Evolutionary conservation across 805 yeast genomes (phyloP).

Genomic region (Hanseniaspora meyeri): DNA sequence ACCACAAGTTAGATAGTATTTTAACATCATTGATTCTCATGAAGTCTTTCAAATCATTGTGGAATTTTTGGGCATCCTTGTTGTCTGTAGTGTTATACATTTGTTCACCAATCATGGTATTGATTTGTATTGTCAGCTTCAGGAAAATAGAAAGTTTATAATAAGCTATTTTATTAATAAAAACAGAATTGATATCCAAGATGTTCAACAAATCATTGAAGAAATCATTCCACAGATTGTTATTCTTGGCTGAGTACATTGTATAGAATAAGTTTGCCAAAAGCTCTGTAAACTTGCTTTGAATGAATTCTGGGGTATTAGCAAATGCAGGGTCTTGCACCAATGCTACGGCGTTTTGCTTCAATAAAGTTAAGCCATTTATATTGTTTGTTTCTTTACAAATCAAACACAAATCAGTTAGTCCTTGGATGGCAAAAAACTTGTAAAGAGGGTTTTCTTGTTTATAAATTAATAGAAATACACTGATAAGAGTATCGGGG

Average conservation of each 20-base stretch:
- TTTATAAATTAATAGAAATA: slow-evolving; percentile 2
- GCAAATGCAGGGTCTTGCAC: neutral
- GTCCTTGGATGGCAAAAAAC: slow-evolving; percentile 26
- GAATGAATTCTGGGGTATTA: slow-evolving; percentile 23
- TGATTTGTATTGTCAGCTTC: slow-evolving; percentile 62
- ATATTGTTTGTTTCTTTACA: slow-evolving; percentile 14
- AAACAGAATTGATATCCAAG: slow-evolving; percentile 18
- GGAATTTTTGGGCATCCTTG: slow-evolving; percentile 48
- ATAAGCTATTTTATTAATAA: slow-evolving; percentile 17
- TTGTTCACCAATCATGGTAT: slow-evolving; percentile 88
- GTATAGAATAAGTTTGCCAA: slow-evolving; percentile 25
- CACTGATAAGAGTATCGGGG: slow-evolving; percentile 15
- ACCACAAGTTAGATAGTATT: slow-evolving; percentile 55
- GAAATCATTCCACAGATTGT: slow-evolving; percentile 24
- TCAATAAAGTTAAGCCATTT: slow-evolving; percentile 18
- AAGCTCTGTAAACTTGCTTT: slow-evolving; percentile 27
- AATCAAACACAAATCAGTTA: slow-evolving; percentile 20
- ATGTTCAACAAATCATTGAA: slow-evolving; percentile 24
- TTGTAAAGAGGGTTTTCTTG: slow-evolving; percentile 21
- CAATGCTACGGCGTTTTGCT: slow-evolving; percentile 18
- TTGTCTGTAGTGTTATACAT: slow-evolving; percentile 49
- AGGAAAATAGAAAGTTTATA: slow-evolving; percentile 55
- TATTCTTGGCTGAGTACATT: slow-evolving; percentile 26
- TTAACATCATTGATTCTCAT: slow-evolving; percentile 69
- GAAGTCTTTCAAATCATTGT: slow-evolving; percentile 64